Conservation (phyloP, 164 flowering plant species). For the Magnolia kwangsiensis region DNA sequence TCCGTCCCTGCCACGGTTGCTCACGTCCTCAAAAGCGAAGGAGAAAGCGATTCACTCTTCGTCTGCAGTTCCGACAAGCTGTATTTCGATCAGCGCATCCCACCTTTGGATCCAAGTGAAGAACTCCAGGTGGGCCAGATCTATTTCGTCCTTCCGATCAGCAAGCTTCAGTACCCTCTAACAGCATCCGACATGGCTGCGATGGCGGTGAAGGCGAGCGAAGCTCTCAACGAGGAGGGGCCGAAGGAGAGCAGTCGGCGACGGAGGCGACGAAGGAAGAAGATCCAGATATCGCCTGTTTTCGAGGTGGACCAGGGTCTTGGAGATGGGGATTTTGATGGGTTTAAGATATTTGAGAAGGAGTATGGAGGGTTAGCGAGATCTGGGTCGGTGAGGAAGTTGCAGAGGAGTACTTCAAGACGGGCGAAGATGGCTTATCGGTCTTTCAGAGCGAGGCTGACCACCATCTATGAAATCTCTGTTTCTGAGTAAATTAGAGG, state of each 20-base stretch:
- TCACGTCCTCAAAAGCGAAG: constrained; percentile 27
- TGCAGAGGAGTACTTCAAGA: constrained; percentile 41
- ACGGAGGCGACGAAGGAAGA: constrained; percentile 3
- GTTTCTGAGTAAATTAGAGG: background rate
- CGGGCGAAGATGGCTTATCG: constrained; percentile 40
- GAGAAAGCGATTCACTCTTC: constrained; percentile 12
- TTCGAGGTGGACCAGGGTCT: background rate
- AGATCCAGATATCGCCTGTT: constrained; percentile 17
- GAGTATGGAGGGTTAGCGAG: constrained; percentile 10
- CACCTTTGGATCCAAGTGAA: constrained; percentile 27
- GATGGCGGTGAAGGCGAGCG: constrained; percentile 57
- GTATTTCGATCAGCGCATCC: constrained; percentile 43
- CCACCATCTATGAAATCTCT: constrained; percentile 53
- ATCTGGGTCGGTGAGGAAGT: constrained; percentile 32
- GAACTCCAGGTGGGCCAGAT: constrained; percentile 39
- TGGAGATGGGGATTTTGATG: constrained; percentile 5
- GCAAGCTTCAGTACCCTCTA: constrained; percentile 31
- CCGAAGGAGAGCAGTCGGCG: constrained; percentile 8
- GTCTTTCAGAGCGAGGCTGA: constrained; percentile 41
- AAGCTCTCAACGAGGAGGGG: constrained; percentile 17
- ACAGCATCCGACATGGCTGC: constrained; percentile 63
- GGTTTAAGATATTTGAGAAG: constrained; percentile 11
- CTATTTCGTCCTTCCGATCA: constrained; percentile 46
- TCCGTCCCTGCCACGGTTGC: constrained; percentile 31
- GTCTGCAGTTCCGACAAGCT: constrained; percentile 51